phyloP scores from a whole-genome alignment of 192 early-diverging fungal species.

The Backusella morwellensis region DNA sequence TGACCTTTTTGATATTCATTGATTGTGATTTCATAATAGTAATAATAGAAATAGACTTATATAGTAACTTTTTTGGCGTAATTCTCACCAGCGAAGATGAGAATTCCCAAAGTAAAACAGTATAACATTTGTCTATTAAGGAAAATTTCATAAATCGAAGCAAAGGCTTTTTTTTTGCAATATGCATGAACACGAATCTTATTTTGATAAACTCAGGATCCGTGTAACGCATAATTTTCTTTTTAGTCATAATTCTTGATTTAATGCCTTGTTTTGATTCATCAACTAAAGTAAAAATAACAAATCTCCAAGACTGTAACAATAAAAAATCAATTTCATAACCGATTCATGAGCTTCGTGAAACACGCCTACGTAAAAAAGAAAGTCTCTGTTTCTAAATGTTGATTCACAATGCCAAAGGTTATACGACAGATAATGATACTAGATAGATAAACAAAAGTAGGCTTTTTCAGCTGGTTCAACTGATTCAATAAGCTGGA shows the following conservation, averaged over 20 bases:
- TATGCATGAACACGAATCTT: background rate
- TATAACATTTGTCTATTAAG: background rate
- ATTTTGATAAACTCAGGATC: background rate
- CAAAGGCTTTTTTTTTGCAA: background rate
- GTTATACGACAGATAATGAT: background rate
- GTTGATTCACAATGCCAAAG: background rate
- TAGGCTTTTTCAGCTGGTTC: background rate
- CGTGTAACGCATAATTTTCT: background rate
- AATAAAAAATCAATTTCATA: too few relatives aligned
- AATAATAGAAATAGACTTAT: background rate
- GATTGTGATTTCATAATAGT: background rate
- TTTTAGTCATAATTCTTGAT: background rate
- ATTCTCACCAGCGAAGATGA: background rate
- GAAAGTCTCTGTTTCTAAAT: background rate
- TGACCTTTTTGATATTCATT: background rate
- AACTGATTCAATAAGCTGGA: background rate
- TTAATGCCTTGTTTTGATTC: background rate
- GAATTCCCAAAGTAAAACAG: background rate
- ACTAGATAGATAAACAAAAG: background rate
- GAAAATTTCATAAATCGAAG: background rate
- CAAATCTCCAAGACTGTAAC: background rate
- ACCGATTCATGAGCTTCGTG: too few relatives aligned
- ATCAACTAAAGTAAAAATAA: background rate
- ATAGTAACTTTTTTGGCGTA: background rate
- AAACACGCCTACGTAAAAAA: too few relatives aligned